Evolutionary conservation across 2,329 filamentous ascomycete species (phyloP), one percentile per base, ranked within the genome.

Genomic region (Capronia coronata): DNA sequence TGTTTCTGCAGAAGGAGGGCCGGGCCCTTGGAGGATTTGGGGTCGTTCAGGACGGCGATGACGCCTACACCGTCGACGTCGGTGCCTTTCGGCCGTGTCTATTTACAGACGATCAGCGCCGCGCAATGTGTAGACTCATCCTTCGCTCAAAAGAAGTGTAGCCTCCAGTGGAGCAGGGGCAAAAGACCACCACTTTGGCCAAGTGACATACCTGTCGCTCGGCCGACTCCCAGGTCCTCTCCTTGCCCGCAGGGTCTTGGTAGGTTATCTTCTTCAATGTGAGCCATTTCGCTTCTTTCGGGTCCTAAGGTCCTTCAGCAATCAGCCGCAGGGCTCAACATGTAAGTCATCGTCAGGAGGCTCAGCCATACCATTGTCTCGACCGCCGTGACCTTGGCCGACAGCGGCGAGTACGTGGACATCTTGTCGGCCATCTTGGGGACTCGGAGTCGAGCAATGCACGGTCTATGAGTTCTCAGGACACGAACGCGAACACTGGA

Each of bases 301-400:
- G 60, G 91, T 44, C 46, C 57, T 59, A 93, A 79, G 85, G 74
- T 41, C 80, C 47, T 59, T 57, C 75, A 57, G 87, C 87, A 68
- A 94, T 93, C 46, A 54, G 50, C 29, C 43, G 45, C 19, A 3
- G 14, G 7, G 10, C 45, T 18, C 39, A 13, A 13, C 8, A 21
- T 7, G 41, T 11, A 38, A 14, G 19, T 7, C 4, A 32, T 16
- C 18, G 32, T 13, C 25, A n/a, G n/a, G n/a, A n/a, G n/a, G 19
- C 9, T 29, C 14, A 37, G 25, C 16, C 50, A 43, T 51, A 60
- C 58, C 54, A 60, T 57, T 13, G 54, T 43, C 34, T 60, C 54
- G 25, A 56, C 43, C 1, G 43, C 46, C 11, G 53, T 51, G 32
- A 57, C 55, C 45, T 59, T 59, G n/a, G 58, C 56, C 34, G 54